phyloP scores from a whole-genome alignment of 179 eudicot genomes.

The Silene vulgaris region DNA sequence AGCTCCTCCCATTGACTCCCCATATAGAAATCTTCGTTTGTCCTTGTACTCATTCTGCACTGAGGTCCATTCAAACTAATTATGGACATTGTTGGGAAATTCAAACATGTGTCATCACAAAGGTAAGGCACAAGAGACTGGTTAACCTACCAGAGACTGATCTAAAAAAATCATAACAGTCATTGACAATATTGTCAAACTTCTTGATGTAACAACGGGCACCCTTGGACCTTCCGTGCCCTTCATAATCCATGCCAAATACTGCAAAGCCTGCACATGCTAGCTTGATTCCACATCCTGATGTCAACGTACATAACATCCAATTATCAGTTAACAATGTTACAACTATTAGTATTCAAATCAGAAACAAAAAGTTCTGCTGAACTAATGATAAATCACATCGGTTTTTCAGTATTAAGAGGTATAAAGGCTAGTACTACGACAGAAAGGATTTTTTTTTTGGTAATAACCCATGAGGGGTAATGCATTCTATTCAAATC shows the following conservation, averaged over 20 bases:
- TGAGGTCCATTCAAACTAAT: conserved; percentile 28
- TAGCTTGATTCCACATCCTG: conserved; percentile 68
- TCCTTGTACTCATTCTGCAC: conserved; percentile 62
- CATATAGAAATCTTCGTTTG: conserved; percentile 74
- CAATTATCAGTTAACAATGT: background rate
- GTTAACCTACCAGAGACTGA: conserved; percentile 66
- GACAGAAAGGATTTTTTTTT: background rate
- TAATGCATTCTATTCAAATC: too few relatives aligned
- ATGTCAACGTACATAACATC: conserved; percentile 12
- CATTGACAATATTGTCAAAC: conserved; percentile 71
- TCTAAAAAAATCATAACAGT: conserved; percentile 67
- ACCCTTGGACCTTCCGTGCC: conserved; percentile 85
- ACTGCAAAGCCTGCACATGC: conserved; percentile 83
- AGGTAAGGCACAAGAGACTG: background rate
- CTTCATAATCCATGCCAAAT: conserved; percentile 89
- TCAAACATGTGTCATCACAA: conserved; percentile 1
- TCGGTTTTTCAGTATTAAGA: background rate
- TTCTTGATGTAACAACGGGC: conserved; percentile 88
- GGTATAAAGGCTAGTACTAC: background rate
- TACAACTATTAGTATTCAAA: background rate
- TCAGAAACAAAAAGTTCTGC: too few relatives aligned
- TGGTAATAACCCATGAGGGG: too few relatives aligned
- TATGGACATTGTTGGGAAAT: conserved; percentile 14
- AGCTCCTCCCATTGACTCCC: conserved; percentile 99
- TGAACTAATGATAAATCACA: too few relatives aligned